Evolutionary conservation across 495 filamentous ascomycete genomes (phyloP).

Genomic region (Aspergillus sclerotiicarbonarius): DNA sequence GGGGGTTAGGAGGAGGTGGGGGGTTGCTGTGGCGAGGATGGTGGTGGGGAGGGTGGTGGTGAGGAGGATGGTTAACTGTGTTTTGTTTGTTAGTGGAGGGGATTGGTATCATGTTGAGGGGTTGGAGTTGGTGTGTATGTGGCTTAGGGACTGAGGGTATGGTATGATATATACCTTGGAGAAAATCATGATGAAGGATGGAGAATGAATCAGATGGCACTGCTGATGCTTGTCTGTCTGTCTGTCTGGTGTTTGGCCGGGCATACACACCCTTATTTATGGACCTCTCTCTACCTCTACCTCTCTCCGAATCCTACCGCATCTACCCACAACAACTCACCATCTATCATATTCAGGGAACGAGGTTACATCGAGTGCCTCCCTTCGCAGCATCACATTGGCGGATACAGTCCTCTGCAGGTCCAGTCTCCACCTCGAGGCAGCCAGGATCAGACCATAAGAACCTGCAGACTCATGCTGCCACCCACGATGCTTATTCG

Average conservation of each 20-base stretch:
- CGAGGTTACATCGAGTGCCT: too few relatives aligned
- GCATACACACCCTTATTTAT: not conserved
- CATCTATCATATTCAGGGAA: too few relatives aligned
- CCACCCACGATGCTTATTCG: too few relatives aligned
- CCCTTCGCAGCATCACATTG: too few relatives aligned
- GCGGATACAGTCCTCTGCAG: too few relatives aligned
- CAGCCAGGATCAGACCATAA: too few relatives aligned
- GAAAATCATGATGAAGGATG: not conserved
- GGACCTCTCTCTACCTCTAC: not conserved
- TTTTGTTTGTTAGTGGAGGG: not conserved
- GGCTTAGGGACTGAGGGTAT: not conserved
- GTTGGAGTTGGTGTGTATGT: not conserved
- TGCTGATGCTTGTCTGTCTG: too few relatives aligned
- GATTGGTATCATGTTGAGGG: not conserved
- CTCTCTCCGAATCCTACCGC: too few relatives aligned
- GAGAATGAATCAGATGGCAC: not conserved
- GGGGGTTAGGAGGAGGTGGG: not conserved
- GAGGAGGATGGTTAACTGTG: too few relatives aligned
- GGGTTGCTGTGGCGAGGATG: not conserved
- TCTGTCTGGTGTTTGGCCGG: not conserved
- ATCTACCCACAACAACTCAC: not conserved
- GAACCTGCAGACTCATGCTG: too few relatives aligned
- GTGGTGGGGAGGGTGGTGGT: not conserved
- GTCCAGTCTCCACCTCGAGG: too few relatives aligned
- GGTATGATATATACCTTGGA: not conserved